Evolutionary conservation across 1,139 yeast species (phyloP), one percentile per base, ranked within the genome.

Genomic region (Geotrichum bryndzae): DNA sequence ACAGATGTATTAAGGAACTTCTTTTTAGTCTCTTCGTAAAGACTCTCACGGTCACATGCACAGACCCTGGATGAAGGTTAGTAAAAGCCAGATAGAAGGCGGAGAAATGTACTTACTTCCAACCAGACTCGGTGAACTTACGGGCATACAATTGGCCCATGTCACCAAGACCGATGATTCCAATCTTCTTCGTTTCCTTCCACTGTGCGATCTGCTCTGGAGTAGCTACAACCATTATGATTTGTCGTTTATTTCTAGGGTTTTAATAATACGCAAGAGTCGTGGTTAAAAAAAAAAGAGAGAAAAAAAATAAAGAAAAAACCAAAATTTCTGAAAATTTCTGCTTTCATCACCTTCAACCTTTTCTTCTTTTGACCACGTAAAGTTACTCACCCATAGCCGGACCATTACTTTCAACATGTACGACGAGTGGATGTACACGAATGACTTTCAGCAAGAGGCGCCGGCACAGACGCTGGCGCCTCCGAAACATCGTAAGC

Each of bases 81-180:
- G 54, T 33, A 50, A 23, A 6, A 10, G 52, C 25, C 15, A 15
- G 31, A 50, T 31, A n/a, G 52, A 23, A 50, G 5, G 18, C 3
- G 33, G 8, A 2, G 25, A 23, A 10, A 22, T 25, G 35, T 7
- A 69, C 76, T 60, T 62, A 74, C 67, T 74, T 82, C 96, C 97
- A 90, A 0, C 98, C 98, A 0, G 92, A 95, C 57, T 81, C 80
- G 29, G 89, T 79, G 70, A 95, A 87, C 62, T 87, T 77, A 22
- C 80, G 79, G 64, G 98, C 98, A 70, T 94, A 94, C 66, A 94
- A 76, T 54, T 84, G 77, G 18, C 99, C 99, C 99, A 94, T 94
- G 73, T 94, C 99, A 33, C 99, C 99, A 53, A 94, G 82, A 0
- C 99, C 99, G 62, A 94, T 92, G 66, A 94, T 88, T 1, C 99